phyloP scores from a whole-genome alignment of 1,284 basidiomycete species.

The Leccinum solheimii region DNA sequence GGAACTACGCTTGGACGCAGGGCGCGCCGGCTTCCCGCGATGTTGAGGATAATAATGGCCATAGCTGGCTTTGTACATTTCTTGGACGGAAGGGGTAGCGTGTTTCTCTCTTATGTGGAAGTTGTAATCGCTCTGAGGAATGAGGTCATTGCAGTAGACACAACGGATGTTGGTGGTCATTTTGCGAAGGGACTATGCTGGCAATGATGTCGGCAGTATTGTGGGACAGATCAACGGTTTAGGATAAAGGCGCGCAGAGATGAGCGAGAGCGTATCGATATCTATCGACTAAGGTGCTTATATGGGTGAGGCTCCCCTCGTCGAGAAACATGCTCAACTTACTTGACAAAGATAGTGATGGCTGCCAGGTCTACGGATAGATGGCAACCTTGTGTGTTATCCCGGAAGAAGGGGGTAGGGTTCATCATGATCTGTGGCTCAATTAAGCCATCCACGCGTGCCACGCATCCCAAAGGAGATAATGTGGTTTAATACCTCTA shows the following conservation, averaged over 20 bases:
- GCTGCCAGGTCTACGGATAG: background rate
- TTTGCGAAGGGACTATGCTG: background rate
- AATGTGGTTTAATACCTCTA: background rate
- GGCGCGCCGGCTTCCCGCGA: background rate
- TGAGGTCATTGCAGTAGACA: slow-evolving; percentile 10
- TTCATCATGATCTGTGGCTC: background rate
- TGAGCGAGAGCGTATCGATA: background rate
- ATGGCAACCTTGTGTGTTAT: background rate
- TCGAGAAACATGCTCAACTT: slow-evolving; percentile 2
- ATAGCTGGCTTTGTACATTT: slow-evolving; percentile 9
- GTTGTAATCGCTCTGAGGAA: slow-evolving; percentile 12
- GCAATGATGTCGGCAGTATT: background rate
- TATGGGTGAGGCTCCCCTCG: background rate
- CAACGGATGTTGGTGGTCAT: slow-evolving; percentile 19
- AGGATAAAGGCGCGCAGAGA: background rate
- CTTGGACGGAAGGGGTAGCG: slow-evolving; percentile 5
- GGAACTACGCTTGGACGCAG: background rate
- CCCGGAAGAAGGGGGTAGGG: background rate
- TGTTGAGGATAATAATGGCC: background rate
- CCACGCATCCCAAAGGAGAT: slow-evolving; percentile 11
- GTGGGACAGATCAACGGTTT: background rate
- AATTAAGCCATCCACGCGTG: background rate
- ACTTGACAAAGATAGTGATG: background rate
- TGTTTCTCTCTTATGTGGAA: slow-evolving; percentile 16
- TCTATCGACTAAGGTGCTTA: background rate